Base-by-base conservation (phyloP, 2,329 filamentous ascomycete genomes). In the Pseudogymnoascus sp. region DNA sequence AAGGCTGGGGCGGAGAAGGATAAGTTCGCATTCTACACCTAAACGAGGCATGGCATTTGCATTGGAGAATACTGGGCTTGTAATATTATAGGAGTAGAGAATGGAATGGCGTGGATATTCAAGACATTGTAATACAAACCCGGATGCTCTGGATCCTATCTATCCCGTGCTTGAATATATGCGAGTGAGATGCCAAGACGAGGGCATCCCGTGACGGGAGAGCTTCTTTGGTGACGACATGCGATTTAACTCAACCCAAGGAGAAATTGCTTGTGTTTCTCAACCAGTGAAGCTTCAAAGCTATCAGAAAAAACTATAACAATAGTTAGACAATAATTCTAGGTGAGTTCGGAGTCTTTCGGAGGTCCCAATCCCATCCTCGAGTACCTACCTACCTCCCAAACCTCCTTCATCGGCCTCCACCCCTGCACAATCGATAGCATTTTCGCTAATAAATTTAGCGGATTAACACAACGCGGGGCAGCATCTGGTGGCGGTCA, bases 1-100 rank as follows among this genome's bases (percentile, higher is more conserved):
- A 97, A 97, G 86, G 91, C 56, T 14, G 56, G 31, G 1, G 56
- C 31, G 31, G 56, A 60, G 56, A 60, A 60, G 56, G 56, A 60
- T 38, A 60, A 60, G 56, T 60, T 60, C 21, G 25, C 56, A 36
- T 60, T 60, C 56, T 60, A 60, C 56, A 60, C 56, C 56, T 60
- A 60, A 38, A 60, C 31, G 56, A 60, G 31, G 56, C 31, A 36
- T 59, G 28, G 53, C 28, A 37, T 60, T 37, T 37, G 31, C 31
- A 60, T 38, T 25, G 56, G 56, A 36, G 56, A 60, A 38, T 38
- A 38, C 21, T 60, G 56, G 56, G 31, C 56, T 60, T 60, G 56
- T 60, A 60, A 60, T 60, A 36, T 21, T 60, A 59, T 59, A 60
- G 56, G 56, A 60, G 56, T 25, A 60, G 56, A 38, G 31, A 60